phyloP scores from a whole-genome alignment of 352 stramenopile genomes.

The Phytophthora boehmeriae region DNA sequence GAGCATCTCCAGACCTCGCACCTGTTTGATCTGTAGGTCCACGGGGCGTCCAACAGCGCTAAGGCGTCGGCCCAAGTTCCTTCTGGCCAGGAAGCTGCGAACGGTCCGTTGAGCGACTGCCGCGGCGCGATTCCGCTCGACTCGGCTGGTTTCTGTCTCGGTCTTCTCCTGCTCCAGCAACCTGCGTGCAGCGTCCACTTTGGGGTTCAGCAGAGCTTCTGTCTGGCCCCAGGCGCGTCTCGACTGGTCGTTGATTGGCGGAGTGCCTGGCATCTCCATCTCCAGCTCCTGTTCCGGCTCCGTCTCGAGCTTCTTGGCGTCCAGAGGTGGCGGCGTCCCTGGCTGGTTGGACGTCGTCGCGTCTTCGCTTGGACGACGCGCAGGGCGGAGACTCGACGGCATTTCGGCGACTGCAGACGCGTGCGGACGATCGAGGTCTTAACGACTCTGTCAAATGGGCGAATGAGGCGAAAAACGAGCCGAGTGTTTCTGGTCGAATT shows the following conservation, averaged over 20 bases:
- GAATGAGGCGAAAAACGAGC: too few relatives aligned
- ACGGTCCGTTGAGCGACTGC: slow-evolving; percentile 40
- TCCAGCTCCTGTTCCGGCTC: slow-evolving; percentile 38
- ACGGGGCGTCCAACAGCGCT: slow-evolving; percentile 68
- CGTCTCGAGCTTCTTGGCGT: slow-evolving; percentile 24
- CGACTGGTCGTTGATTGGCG: slow-evolving; percentile 49
- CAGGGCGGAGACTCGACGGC: slow-evolving; percentile 24
- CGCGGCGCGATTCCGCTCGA: slow-evolving; percentile 41
- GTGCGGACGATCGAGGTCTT: too few relatives aligned
- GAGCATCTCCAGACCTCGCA: slow-evolving; percentile 68
- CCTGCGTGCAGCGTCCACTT: slow-evolving; percentile 14
- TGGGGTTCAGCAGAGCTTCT: slow-evolving; percentile 7
- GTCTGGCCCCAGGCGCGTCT: slow-evolving; percentile 38
- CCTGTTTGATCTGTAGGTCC: slow-evolving; percentile 54
- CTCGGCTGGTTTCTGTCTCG: slow-evolving; percentile 26
- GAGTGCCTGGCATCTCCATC: slow-evolving; percentile 66
- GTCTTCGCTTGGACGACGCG: slow-evolving; percentile 19
- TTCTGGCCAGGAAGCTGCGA: slow-evolving; percentile 45
- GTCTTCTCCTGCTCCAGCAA: slow-evolving; percentile 35
- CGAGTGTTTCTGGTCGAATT: neutral
- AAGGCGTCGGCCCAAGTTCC: slow-evolving; percentile 38
- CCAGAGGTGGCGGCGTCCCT: slow-evolving; percentile 4
- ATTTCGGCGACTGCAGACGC: slow-evolving; percentile 5
- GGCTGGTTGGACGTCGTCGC: slow-evolving; percentile 11
- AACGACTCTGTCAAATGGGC: neutral